Evolutionary conservation across 2,329 filamentous ascomycete genomes (phyloP).

Genomic region (Diaporthe citrichinensis): DNA sequence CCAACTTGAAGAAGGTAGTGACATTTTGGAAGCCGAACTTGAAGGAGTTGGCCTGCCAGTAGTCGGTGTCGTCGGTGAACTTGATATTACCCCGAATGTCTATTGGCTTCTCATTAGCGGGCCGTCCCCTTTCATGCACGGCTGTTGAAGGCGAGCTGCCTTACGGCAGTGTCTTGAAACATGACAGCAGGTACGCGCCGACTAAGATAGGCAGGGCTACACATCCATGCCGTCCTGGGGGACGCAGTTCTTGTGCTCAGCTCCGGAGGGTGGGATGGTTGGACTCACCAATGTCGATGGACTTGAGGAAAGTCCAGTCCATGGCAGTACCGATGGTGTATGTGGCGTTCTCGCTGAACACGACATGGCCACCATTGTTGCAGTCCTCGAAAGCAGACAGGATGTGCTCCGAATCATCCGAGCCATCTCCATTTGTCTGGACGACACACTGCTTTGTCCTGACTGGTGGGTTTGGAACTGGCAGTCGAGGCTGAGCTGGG

Average conservation of each 20-base stretch:
- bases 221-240: background rate
- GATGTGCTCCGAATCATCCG: conserved; percentile 54
- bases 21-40: conserved; percentile 75
- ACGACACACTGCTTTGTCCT: conserved; percentile 65
- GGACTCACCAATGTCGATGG: conserved; percentile 69
- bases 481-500: conserved; percentile 46
- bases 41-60: conserved; percentile 76
- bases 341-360: conserved; percentile 65
- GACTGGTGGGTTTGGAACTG: conserved; percentile 47
- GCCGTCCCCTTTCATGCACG: conserved; percentile 10
- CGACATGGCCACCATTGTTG: conserved; percentile 72
- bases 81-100: conserved; percentile 57
- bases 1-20: conserved; percentile 77
- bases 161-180: conserved; percentile 4
- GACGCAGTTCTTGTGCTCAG: background rate
- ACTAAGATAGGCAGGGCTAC: conserved; percentile 36
- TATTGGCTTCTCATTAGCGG: conserved; percentile 41
- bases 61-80: conserved; percentile 76
- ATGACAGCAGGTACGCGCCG: conserved; percentile 36
- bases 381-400: conserved; percentile 66
- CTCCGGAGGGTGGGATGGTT: background rate
- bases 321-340: conserved; percentile 75
- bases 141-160: background rate
- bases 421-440: conserved; percentile 64
- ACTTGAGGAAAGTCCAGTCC: conserved; percentile 72